These are phyloP conservation scores for Aspergillus quadricinctus DNA, from an alignment of 2,329 filamentous ascomycete genomes.

Conservation along the genomic window DNA sequence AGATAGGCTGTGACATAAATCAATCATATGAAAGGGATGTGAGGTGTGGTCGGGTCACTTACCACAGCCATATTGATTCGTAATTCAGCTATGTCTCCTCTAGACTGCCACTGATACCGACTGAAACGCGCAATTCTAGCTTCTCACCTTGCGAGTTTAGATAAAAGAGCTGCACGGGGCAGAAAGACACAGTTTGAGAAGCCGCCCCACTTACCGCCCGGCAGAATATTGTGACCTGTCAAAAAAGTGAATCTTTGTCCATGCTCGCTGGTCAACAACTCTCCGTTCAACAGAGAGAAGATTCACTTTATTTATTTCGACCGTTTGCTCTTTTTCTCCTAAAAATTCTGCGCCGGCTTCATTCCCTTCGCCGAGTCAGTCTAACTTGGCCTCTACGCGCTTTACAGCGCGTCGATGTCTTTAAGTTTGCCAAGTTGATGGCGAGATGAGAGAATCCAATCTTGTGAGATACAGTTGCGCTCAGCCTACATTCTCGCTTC, in stretches of 20 bases:
- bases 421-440: not conserved
- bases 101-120: not conserved
- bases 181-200: conserved; percentile 10
- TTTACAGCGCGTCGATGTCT: not conserved
- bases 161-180: conserved; percentile 12
- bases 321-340: not conserved
- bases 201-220: conserved; percentile 19
- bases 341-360: not conserved
- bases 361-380: not conserved
- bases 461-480: not conserved
- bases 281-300: not conserved
- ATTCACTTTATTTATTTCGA: not conserved
- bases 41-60: conserved; percentile 11
- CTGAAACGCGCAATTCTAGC: not conserved
- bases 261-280: not conserved
- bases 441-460: not conserved
- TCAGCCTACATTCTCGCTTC: not conserved
- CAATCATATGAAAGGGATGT: conserved; percentile 4
- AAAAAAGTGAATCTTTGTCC: not conserved
- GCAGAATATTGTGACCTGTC: conserved; percentile 18
- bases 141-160: not conserved
- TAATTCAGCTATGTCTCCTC: conserved; percentile 6
- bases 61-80: conserved; percentile 35
- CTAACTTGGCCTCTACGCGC: not conserved
- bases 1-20: conserved; percentile 51